These are phyloP conservation scores for Leucaena leucocephala DNA, from an alignment of 306 rosid genomes.

Conservation along the genomic window DNA sequence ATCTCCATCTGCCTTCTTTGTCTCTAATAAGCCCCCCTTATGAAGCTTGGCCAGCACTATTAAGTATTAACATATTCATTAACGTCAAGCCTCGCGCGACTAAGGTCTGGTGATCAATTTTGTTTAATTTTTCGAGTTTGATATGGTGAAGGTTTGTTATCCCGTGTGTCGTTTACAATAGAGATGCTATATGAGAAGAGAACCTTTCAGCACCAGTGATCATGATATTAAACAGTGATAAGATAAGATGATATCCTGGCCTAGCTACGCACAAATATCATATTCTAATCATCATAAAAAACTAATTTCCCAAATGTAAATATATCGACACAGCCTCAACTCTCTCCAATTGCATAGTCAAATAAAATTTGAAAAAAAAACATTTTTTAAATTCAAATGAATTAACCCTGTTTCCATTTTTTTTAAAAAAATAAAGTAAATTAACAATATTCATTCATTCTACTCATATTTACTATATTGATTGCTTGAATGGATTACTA, in stretches of 20 bases:
- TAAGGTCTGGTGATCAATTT: too few species aligned
- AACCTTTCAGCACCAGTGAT: background rate
- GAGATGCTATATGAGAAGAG: background rate
- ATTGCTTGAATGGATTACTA: constrained; percentile 7
- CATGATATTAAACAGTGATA: background rate
- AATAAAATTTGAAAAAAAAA: too few species aligned
- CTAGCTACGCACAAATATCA: background rate
- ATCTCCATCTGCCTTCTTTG: too few species aligned
- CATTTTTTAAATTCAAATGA: too few species aligned
- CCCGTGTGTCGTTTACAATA: background rate
- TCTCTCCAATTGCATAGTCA: too few species aligned
- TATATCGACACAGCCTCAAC: background rate
- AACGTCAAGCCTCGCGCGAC: too few species aligned
- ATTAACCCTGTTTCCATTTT: too few species aligned
- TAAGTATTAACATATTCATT: too few species aligned
- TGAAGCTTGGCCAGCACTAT: too few species aligned
- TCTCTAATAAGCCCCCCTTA: too few species aligned
- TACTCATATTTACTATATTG: background rate
- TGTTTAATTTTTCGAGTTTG: too few species aligned
- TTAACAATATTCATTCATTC: background rate
- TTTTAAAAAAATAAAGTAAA: background rate
- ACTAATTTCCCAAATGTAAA: constrained; percentile 11
- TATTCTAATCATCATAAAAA: background rate
- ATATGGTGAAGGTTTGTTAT: background rate
- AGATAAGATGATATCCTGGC: background rate